These are phyloP conservation scores for Citrus maxima DNA, from an alignment of 345 rosid genomes.

Conservation along the genomic window DNA sequence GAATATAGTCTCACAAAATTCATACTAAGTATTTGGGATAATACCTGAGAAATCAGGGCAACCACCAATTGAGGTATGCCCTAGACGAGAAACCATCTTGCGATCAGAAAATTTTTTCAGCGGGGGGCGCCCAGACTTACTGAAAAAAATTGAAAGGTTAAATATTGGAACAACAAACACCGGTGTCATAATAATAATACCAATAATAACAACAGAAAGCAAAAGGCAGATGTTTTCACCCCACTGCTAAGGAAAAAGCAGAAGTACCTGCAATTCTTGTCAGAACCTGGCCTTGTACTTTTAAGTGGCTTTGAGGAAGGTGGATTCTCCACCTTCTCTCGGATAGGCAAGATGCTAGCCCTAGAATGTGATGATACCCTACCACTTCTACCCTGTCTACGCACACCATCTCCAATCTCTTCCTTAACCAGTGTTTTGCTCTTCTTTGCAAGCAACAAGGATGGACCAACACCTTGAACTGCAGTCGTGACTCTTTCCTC, in stretches of 20 bases:
- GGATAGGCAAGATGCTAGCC: slow-evolving; percentile 29
- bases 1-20: background rate
- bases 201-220: background rate
- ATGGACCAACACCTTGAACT: slow-evolving; percentile 28
- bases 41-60: slow-evolving; percentile 46
- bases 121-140: slow-evolving; percentile 61
- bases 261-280: slow-evolving; percentile 48
- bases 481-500: slow-evolving; percentile 29
- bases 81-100: slow-evolving; percentile 36
- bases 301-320: slow-evolving; percentile 36
- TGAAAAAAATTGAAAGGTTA: slow-evolving; percentile 27
- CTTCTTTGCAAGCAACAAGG: slow-evolving; percentile 32
- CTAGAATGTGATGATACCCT: slow-evolving; percentile 37
- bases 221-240: background rate
- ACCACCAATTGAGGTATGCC: slow-evolving; percentile 26
- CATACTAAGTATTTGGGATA: background rate
- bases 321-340: slow-evolving; percentile 46
- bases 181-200: background rate
- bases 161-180: background rate
- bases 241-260: slow-evolving; percentile 6
- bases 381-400: slow-evolving; percentile 50
- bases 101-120: slow-evolving; percentile 51
- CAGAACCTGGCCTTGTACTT: slow-evolving; percentile 38
- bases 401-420: slow-evolving; percentile 43
- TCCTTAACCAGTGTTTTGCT: slow-evolving; percentile 35